A percentile compares a stretch with the other conserved stretches of the same genome.
phyloP scores from a whole-genome alignment of 2,329 filamentous ascomycete genomes.

The Fusarium nisikadoi region DNA sequence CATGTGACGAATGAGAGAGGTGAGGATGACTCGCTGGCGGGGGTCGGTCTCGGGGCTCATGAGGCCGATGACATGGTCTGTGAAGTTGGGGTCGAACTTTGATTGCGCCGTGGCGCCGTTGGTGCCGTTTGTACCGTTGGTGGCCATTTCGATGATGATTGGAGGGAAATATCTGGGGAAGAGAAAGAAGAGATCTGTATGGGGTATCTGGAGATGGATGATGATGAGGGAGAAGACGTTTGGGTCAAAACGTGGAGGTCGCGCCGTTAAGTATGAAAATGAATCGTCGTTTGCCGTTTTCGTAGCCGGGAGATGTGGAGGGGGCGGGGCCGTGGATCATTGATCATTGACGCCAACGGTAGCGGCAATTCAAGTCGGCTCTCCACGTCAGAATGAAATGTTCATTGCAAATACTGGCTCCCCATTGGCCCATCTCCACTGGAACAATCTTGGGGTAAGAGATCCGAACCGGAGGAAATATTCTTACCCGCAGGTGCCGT shows the following conservation, averaged over 20 bases:
- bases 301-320: slow-evolving; percentile 30
- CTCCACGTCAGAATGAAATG: slow-evolving; percentile 26
- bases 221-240: background rate
- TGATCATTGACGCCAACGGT: slow-evolving; percentile 8
- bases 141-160: slow-evolving; percentile 23
- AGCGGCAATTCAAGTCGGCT: slow-evolving; percentile 37
- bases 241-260: background rate
- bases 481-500: slow-evolving; percentile 32
- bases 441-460: slow-evolving; percentile 15
- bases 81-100: slow-evolving; percentile 81
- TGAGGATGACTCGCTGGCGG: slow-evolving; percentile 71
- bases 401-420: slow-evolving; percentile 16
- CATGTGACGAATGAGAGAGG: slow-evolving; percentile 74
- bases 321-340: slow-evolving; percentile 35
- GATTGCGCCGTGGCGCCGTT: slow-evolving; percentile 24
- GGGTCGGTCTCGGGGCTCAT: slow-evolving; percentile 77
- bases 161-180: background rate
- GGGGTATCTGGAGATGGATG: slow-evolving; percentile 3
- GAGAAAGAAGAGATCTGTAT: background rate
- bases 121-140: slow-evolving; percentile 34
- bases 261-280: slow-evolving; percentile 15
- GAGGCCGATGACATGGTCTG: slow-evolving; percentile 75
- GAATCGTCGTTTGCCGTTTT: slow-evolving; percentile 27
- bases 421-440: background rate
- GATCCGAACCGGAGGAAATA: slow-evolving; percentile 24